A percentile compares a stretch with the other conserved stretches of the same genome.
phyloP scores from a whole-genome alignment of 495 filamentous ascomycete species.

The Usnea hakonensis region DNA sequence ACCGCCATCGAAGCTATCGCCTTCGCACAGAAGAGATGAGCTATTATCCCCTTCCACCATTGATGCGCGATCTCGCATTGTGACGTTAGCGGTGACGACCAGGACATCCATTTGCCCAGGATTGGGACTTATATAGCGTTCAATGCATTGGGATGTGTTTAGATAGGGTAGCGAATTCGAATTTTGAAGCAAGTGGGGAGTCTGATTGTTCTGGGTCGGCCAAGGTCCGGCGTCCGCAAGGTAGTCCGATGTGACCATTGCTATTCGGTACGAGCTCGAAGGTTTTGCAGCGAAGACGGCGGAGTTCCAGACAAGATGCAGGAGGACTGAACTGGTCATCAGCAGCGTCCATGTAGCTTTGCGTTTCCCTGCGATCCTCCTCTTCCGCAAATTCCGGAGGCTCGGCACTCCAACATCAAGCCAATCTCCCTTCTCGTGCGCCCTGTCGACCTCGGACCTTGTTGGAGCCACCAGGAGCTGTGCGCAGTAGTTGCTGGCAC shows the following conservation, averaged over 20 bases:
- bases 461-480: constrained; percentile 35
- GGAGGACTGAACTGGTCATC: not conserved
- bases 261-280: not conserved
- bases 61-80: constrained; percentile 8
- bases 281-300: constrained; percentile 27
- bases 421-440: constrained; percentile 28
- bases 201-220: constrained; percentile 22
- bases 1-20: too few species aligned
- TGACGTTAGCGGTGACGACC: constrained; percentile 19
- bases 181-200: constrained; percentile 28
- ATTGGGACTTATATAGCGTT: not conserved
- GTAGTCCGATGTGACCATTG: not conserved
- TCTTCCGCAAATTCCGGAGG: not conserved
- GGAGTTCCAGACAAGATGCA: constrained; percentile 26
- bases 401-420: constrained; percentile 1
- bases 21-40: too few species aligned
- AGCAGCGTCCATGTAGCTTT: too few species aligned
- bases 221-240: constrained; percentile 20
- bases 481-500: constrained; percentile 40
- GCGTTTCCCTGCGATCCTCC: too few species aligned
- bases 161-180: constrained; percentile 2
- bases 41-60: constrained; percentile 12
- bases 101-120: constrained; percentile 2
- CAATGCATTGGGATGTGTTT: not conserved
- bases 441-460: constrained; percentile 32